Evolutionary conservation across 106 monocot species (phyloP), one percentile per base, ranked within the genome.

Genomic region (Dendrobium catenatum): DNA sequence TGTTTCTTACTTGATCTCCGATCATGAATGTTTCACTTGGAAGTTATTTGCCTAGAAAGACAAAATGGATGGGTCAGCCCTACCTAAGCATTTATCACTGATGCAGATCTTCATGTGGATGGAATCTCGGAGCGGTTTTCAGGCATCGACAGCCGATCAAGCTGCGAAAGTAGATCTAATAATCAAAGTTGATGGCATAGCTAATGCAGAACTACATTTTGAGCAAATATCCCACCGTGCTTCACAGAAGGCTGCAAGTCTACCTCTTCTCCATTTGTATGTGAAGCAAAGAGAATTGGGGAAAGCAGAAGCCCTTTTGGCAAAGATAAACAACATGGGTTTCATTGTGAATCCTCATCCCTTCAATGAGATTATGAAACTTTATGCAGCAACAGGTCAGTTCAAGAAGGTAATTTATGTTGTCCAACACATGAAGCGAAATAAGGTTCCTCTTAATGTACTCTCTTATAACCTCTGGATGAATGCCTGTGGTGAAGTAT

Each of bases 361-460:
- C 55, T 96, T 86, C 81, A 89, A 89, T 84, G 96, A 94, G 84
- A 96, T 94, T 84, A 91, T 96, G 91, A 96, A 96, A 80, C 84
- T 96, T 15, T 93, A 94, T 61, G 54, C 83, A 75, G 86, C 93
- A 55, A 90, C 75, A 44, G 77, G 83, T 85, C 88, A 89, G 19
- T 87, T 75, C 80, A 56, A 83, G 33, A 86, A 90, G 77, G 85
- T 92, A 10, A 67, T 83, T 79, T 9, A 40, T 77, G 93, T 94
- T 22, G 86, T 94, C 44, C 75, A 81, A 43, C 67, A 90, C 56
- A 93, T 96, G 96, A 92, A 89, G 55, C 81, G 75, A 40, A 85
- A 78, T 59, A 90, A 83, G 44, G 84, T 94, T 51, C 86, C 90
- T 61, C 78, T 78, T 15, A 88, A 87, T 80, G 86, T 87, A 79